Base-by-base conservation (phyloP, 768 basidiomycete species). In the Amanita subjunquillea region DNA sequence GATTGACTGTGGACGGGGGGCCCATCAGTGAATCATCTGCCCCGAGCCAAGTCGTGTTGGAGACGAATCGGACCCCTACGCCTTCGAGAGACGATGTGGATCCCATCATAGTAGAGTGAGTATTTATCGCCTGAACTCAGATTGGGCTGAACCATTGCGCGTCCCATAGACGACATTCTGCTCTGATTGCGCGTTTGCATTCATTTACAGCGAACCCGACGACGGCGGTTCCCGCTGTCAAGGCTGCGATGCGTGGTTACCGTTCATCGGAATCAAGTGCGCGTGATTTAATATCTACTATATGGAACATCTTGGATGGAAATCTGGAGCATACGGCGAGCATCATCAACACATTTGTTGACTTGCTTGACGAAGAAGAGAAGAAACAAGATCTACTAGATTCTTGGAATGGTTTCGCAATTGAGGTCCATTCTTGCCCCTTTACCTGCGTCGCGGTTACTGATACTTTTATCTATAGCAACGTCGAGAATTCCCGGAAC, bases 401-500 rank as follows among this genome's bases (percentile, higher is more conserved):
- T 0, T 85, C 88, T 0, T 89, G 94, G 85, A 88, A 87, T 47
- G 82, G 81, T 1, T 92, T 93, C 66, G 83, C 83, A 53, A 72
- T 89, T 27, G 88, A 95, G 78, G 88, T 91, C 12, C 59, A 57
- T 61, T 37, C 49, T 27, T 34, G n/a, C 30, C 6, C 34, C 29
- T 10, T 52, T 34, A 8, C 39, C 15, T 47, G 6, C 47, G 20
- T 2, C 8, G 36, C 7, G 25, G 10, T 27, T 50, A 20, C 17
- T n/a, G 45, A 13, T 20, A 40, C 37, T 30, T 29, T 57, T 20
- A 34, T 58, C 22, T 52, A 27, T 56, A 92, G 87, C 87, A 89
- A 82, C 85, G 83, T 17, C 80, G 82, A 62, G 82, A 91, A 58
- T 91, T 92, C 69, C 91, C 92, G 0, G 84, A 91, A 46, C 74